Base-by-base conservation (phyloP, 2,329 filamentous ascomycete species). In the Hypoxylon sp. region DNA sequence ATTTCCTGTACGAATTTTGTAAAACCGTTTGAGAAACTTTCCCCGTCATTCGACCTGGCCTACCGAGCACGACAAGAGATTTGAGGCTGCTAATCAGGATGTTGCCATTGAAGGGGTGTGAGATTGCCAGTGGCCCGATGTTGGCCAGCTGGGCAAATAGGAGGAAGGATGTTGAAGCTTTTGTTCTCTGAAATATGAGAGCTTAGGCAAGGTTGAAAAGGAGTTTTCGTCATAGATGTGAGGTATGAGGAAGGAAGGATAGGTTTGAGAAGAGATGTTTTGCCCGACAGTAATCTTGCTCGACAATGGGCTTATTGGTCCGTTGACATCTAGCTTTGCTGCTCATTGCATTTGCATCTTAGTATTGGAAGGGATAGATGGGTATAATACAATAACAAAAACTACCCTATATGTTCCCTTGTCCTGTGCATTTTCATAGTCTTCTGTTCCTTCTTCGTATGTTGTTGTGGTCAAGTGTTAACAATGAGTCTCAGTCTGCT, bases 21-120 rank as follows among this genome's bases (percentile, higher is more conserved):
- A 67, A 69, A 66, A 63, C 43, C 54, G 54, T 62, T 66, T 66
- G 57, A 60, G 64, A 65, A 66, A 68, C 47, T 69, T 69, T 68
- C 64, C 61, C 60, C 44, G 60, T 55, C 44, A 50, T 38, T 57
- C 54, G 51, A 51, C 53, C 50, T 45, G 16, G 50, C 53, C 50
- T 45, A 17, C 31, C 30, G 25, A 52, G 47, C 45, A 49, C 43
- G 36, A 46, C 31, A 11, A 7, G 5, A 13, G 12, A 13, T 36
- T 41, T 46, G 45, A 40, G 26, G 40, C 21, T 43, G 41, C 16
- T 44, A 25, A 16, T 15, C 15, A 42, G 43, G 21, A n/a, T 41
- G 23, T 36, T 29, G 30, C 26, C 30, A 16, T 27, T 6, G 41
- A 37, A 35, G 16, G 23, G 27, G 9, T 26, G 38, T 15, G 32